phyloP scores from a whole-genome alignment of 805 yeast genomes.

The Peterozyma toletana region DNA sequence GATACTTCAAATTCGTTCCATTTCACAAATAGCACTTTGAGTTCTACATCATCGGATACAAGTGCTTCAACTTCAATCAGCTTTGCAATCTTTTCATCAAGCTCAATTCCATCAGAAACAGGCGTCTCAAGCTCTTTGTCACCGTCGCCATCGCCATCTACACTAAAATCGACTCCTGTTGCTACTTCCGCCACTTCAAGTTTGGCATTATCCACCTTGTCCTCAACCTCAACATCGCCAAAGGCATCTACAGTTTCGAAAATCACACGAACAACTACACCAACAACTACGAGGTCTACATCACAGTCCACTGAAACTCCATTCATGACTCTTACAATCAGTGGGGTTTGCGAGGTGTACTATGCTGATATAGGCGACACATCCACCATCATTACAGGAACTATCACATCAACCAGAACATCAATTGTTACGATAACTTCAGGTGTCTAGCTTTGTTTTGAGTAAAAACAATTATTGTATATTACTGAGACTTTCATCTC shows the following conservation, averaged over 20 bases:
- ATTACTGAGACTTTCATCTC: not conserved
- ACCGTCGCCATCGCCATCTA: constrained; percentile 3
- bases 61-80: constrained; percentile 6
- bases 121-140: constrained; percentile 4
- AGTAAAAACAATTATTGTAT: constrained; percentile 1
- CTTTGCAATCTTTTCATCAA: constrained; percentile 3
- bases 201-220: not conserved
- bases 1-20: not conserved
- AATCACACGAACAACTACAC: too few relatives aligned
- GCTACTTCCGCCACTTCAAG: constrained; percentile 18
- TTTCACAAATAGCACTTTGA: constrained; percentile 4
- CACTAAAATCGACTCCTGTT: constrained; percentile 21
- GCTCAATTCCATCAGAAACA: constrained; percentile 15
- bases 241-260: constrained; percentile 3
- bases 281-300: constrained; percentile 10
- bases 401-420: constrained; percentile 4
- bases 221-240: constrained; percentile 4
- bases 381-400: not conserved
- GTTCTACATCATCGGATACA: constrained; percentile 6
- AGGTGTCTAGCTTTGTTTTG: not conserved
- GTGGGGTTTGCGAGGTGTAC: constrained; percentile 26
- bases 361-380: constrained; percentile 23
- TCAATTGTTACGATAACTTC: constrained; percentile 7
- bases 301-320: constrained; percentile 11
- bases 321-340: constrained; percentile 21